These are phyloP conservation scores for Vitis amurensis DNA, from an alignment of 164 flowering plant species.

Conservation along the genomic window DNA sequence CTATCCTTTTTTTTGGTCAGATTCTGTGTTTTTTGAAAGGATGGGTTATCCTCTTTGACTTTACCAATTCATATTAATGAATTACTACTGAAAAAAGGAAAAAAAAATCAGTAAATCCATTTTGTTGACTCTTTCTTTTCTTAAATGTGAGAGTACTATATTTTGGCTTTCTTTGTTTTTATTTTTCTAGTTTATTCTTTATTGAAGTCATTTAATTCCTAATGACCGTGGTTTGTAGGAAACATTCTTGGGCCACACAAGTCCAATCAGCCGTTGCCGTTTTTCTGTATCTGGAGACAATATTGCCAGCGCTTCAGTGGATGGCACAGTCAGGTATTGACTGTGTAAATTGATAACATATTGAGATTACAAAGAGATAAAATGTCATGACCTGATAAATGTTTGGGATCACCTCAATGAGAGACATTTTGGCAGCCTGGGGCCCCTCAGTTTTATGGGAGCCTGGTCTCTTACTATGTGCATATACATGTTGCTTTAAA, in stretches of 20 bases:
- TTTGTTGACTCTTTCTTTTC: no score
- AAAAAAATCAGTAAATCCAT: no score
- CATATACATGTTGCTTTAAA: no score
- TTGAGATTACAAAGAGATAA: not conserved
- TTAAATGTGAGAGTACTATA: no score
- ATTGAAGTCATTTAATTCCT: not conserved
- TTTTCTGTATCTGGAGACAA: conserved; percentile 92
- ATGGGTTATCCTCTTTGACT: no score
- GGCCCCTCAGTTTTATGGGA: not conserved
- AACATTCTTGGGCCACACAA: conserved; percentile 90
- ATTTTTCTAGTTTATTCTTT: not conserved
- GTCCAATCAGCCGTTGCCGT: conserved; percentile 86
- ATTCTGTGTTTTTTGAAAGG: not conserved
- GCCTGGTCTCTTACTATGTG: not conserved
- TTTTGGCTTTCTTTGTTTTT: not conserved
- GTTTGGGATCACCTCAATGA: not conserved
- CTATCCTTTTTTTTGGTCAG: not conserved
- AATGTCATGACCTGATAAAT: no score
- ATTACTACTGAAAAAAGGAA: no score
- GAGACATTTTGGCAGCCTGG: not conserved
- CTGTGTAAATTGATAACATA: not conserved
- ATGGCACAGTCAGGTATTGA: conserved; percentile 91
- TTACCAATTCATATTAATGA: no score
- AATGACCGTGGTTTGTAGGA: conserved; percentile 49
- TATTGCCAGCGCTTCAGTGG: conserved; percentile 94